These are phyloP conservation scores for Boletus eberwhitei DNA, from an alignment of 768 basidiomycete species.

Conservation along the genomic window DNA sequence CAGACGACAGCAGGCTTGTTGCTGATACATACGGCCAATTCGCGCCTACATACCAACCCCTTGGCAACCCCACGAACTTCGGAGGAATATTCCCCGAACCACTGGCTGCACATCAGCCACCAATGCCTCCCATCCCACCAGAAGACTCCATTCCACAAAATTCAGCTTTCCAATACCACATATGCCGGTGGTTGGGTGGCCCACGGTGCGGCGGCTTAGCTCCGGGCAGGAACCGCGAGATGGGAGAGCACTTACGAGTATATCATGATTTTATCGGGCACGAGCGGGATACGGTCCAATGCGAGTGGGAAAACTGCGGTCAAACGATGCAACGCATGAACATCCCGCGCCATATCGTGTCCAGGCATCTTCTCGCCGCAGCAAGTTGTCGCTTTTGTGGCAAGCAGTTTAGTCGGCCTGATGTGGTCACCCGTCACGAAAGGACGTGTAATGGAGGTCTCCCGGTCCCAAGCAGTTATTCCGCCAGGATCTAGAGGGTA, in stretches of 20 bases:
- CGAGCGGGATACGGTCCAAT: slow-evolving; percentile 23
- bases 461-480: not conserved
- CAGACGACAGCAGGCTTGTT: not conserved
- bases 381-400: slow-evolving; percentile 23
- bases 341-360: slow-evolving; percentile 28
- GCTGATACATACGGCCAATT: not conserved
- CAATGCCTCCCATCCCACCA: slow-evolving; percentile 12
- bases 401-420: slow-evolving; percentile 25
- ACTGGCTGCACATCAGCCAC: slow-evolving; percentile 9
- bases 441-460: slow-evolving; percentile 13
- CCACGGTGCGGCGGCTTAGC: slow-evolving; percentile 21
- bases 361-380: slow-evolving; percentile 24
- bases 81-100: not conserved
- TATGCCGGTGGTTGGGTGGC: slow-evolving; percentile 24
- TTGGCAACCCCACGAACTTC: not conserved
- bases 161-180: slow-evolving; percentile 7
- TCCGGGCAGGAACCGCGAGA: slow-evolving; percentile 30
- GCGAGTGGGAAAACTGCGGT: slow-evolving; percentile 24
- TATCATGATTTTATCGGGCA: slow-evolving; percentile 25
- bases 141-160: not conserved
- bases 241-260: slow-evolving; percentile 25
- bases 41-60: not conserved
- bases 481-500: not conserved
- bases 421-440: slow-evolving; percentile 28
- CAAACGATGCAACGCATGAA: slow-evolving; percentile 30